phyloP scores from a whole-genome alignment of 768 basidiomycete species.

The Thelephora ganbajun region DNA sequence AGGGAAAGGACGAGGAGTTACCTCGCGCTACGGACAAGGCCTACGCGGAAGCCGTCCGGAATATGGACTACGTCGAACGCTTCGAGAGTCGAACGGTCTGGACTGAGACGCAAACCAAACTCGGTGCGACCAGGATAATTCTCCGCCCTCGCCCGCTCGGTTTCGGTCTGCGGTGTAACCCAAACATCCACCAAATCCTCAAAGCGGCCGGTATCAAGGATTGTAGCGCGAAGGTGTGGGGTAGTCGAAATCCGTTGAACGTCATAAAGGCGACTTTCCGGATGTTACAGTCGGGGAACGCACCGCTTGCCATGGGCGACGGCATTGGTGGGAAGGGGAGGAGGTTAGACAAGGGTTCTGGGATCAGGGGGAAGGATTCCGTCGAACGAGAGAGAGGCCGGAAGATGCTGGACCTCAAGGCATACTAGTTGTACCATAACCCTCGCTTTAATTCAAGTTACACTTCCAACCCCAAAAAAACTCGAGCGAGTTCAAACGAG shows the following conservation, averaged over 20 bases:
- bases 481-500: too few relatives aligned
- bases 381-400: conserved; percentile 77
- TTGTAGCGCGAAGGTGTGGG: conserved; percentile 89
- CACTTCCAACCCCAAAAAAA: too few relatives aligned
- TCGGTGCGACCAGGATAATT: conserved; percentile 69
- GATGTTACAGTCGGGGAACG: conserved; percentile 76
- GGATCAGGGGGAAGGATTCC: conserved; percentile 52
- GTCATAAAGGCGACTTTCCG: conserved; percentile 78
- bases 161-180: conserved; percentile 85
- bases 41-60: conserved; percentile 58
- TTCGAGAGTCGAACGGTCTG: conserved; percentile 93
- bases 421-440: conserved; percentile 18
- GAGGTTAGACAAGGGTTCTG: conserved; percentile 62
- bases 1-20: conserved; percentile 57
- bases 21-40: conserved; percentile 42
- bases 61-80: conserved; percentile 88
- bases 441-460: not conserved
- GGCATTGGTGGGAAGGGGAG: conserved; percentile 63
- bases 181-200: conserved; percentile 76
- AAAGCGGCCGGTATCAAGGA: conserved; percentile 94
- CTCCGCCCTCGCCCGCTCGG: conserved; percentile 77
- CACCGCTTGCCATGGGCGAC: conserved; percentile 69
- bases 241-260: conserved; percentile 73
- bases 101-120: conserved; percentile 78
- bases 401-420: conserved; percentile 53